Conservation (phyloP, 441 rosid species). For the Pelargonium citronellum region DNA sequence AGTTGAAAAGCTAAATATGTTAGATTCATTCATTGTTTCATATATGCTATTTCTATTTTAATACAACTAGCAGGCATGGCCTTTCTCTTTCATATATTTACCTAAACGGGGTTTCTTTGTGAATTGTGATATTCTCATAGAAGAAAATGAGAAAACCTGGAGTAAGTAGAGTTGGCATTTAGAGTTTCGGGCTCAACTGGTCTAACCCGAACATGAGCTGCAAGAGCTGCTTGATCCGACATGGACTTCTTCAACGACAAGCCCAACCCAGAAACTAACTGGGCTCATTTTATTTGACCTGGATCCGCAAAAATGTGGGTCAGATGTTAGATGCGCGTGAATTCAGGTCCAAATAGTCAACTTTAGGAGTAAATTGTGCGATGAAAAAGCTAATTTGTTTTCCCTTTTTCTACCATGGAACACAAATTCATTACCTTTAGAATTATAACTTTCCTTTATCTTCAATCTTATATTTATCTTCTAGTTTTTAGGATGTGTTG, state of each 20-base stretch:
- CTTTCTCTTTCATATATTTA: not conserved
- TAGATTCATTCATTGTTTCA: not conserved
- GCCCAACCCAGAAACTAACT: too few species aligned
- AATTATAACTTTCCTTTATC: not conserved
- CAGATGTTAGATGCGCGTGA: too few species aligned
- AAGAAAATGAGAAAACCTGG: not conserved
- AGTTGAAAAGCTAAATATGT: not conserved
- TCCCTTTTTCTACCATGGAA: too few species aligned
- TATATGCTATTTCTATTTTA: slow-evolving; percentile 4
- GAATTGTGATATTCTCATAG: not conserved
- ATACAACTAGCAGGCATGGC: not conserved
- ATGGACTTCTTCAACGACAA: too few species aligned
- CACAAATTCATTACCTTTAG: not conserved
- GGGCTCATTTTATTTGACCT: too few species aligned
- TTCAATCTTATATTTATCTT: not conserved
- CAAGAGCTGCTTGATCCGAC: too few species aligned
- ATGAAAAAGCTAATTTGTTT: too few species aligned
- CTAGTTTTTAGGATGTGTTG: not conserved
- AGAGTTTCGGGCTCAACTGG: not conserved
- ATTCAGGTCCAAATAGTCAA: too few species aligned
- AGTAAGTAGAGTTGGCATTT: too few species aligned
- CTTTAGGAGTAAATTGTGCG: too few species aligned
- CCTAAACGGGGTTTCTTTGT: not conserved
- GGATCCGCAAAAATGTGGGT: too few species aligned
- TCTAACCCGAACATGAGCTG: too few species aligned